Evolutionary conservation across 345 rosid species (phyloP), one percentile per base, ranked within the genome.

Genomic region (Anastatica hierochuntica): DNA sequence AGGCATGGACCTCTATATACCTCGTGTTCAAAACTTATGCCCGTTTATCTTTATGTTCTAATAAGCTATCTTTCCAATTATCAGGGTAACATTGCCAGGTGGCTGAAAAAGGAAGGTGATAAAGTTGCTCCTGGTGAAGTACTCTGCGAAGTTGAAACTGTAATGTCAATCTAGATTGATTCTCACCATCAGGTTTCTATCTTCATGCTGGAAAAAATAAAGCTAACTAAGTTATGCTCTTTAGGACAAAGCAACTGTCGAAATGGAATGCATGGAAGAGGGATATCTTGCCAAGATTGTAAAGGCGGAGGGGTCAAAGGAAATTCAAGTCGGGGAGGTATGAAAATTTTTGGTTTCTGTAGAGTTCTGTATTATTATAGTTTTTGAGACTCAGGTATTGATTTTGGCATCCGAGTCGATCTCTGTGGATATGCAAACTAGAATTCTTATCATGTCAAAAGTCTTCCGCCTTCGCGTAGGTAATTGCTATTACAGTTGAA

Each of bases 211-310:
- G 33, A 48, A 29, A n/a, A 52, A 26, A 9, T 43, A 49, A 7
- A 14, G 5, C 37, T 39, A 11, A 60, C 46, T 27, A 46, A 15
- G 17, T 21, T 48, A 10, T 43, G 60, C 17, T 62, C 49, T 40
- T 35, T 53, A 92, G 98, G 98, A 92, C 62, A 92, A 92, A 74
- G 97, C 98, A 21, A 92, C 98, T 0, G 97, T 88, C 29, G 97
- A 92, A 79, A 83, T 92, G 98, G 98, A 92, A 73, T 83, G 98
- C 74, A 92, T 92, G 98, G 98, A 92, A 68, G 98, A 92, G 63
- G 98, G 98, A 14, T 92, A 67, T 58, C 97, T 92, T 44, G 97
- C 98, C 48, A 92, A 83, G 79, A 92, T 92, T 66, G 26, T 88
- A 19, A 78, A 80, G 49, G 87, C 72, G 8, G 97, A 92, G 23